phyloP scores from a whole-genome alignment of 2,329 filamentous ascomycete species.

The Aspergillus cejpii region DNA sequence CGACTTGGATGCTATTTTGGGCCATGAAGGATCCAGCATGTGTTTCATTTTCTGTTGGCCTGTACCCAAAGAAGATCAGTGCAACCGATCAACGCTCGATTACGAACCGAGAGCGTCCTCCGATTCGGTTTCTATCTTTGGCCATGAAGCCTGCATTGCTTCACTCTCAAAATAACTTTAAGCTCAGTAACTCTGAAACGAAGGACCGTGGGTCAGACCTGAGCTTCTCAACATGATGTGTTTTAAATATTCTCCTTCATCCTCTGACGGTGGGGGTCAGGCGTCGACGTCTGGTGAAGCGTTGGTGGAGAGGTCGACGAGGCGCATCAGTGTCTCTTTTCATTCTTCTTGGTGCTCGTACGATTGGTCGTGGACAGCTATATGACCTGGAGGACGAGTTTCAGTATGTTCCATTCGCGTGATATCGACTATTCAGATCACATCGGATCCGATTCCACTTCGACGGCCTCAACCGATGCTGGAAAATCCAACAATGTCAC shows the following conservation, averaged over 20 bases:
- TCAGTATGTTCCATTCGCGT: background rate
- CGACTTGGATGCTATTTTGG: background rate
- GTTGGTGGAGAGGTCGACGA: background rate
- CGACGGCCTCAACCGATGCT: background rate
- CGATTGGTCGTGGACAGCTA: background rate
- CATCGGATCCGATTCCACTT: background rate
- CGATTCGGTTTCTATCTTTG: background rate
- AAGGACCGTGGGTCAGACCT: background rate
- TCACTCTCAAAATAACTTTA: slow-evolving; percentile 13
- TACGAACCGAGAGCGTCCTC: background rate
- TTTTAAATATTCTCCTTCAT: background rate
- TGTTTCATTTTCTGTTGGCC: background rate
- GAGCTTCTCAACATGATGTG: background rate
- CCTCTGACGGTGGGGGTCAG: background rate
- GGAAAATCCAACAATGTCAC: slow-evolving; percentile 1
- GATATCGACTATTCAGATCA: background rate
- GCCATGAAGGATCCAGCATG: background rate
- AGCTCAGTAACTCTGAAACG: slow-evolving; percentile 6
- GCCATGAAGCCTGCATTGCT: background rate
- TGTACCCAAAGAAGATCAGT: background rate
- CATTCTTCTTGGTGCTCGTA: background rate
- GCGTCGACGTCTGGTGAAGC: background rate
- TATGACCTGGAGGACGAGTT: background rate
- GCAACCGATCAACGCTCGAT: background rate
- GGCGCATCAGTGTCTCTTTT: background rate